These are phyloP conservation scores for Hypoxylon sp. DNA, from an alignment of 2,329 filamentous ascomycete species.

Conservation along the genomic window DNA sequence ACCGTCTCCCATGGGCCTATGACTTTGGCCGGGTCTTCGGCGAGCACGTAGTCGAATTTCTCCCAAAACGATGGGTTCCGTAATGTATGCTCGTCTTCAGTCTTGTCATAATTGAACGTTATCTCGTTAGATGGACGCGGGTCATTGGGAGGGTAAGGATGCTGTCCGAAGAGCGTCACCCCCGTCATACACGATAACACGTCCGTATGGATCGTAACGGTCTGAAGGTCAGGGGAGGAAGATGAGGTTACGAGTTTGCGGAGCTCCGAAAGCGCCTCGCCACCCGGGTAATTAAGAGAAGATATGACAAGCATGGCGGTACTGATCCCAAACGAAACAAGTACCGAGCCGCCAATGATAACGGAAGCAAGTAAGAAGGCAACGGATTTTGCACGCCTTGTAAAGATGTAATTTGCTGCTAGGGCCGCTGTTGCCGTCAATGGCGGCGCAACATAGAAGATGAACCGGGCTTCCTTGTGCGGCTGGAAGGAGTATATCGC, in stretches of 20 bases:
- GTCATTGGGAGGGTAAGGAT: constrained; percentile 53
- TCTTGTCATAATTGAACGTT: constrained; percentile 70
- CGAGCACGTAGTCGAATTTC: constrained; percentile 74
- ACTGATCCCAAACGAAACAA: constrained; percentile 72
- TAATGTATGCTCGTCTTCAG: constrained; percentile 66
- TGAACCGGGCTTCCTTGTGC: constrained; percentile 96
- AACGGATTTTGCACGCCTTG: constrained; percentile 72
- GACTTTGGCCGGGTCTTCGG: constrained; percentile 65
- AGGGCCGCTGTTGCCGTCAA: constrained; percentile 84
- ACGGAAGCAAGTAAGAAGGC: constrained; percentile 69
- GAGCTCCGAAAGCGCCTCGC: constrained; percentile 77
- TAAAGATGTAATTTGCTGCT: constrained; percentile 79
- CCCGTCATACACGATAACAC: constrained; percentile 80
- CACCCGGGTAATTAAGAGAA: constrained; percentile 93
- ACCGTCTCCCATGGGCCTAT: constrained; percentile 69
- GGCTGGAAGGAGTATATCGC: constrained; percentile 88
- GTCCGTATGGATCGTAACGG: constrained; percentile 72
- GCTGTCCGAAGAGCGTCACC: constrained; percentile 75
- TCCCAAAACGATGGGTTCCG: constrained; percentile 70
- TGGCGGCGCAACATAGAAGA: constrained; percentile 87
- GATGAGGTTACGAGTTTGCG: constrained; percentile 58
- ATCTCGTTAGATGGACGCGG: constrained; percentile 49
- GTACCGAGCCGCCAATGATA: constrained; percentile 70
- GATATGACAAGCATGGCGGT: constrained; percentile 81
- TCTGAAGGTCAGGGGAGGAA: constrained; percentile 50